These are phyloP conservation scores for Eucalyptus camaldulensis DNA, from an alignment of 345 rosid species.

Conservation along the genomic window DNA sequence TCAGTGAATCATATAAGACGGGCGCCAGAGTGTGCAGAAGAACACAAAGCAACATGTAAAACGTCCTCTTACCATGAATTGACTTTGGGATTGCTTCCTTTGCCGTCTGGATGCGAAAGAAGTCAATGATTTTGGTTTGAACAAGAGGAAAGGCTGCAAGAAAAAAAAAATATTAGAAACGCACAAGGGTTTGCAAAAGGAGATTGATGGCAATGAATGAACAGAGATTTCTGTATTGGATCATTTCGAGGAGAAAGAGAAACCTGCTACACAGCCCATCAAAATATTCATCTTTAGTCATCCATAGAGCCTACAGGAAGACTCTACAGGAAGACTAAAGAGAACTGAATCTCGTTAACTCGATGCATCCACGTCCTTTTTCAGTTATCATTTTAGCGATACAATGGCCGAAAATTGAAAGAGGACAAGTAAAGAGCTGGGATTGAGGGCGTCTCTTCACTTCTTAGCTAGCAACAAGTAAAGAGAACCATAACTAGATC, in stretches of 20 bases:
- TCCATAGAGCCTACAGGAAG: not conserved
- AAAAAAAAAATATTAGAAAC: not conserved
- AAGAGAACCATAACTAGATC: not conserved
- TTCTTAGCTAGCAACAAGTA: not conserved
- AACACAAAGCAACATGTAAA: not conserved
- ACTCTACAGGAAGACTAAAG: not conserved
- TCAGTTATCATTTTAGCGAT: not conserved
- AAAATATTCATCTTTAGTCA: not conserved
- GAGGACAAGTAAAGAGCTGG: not conserved
- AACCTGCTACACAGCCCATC: not conserved
- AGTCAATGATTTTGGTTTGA: constrained; percentile 79
- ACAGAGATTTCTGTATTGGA: not conserved
- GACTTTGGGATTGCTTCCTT: not conserved
- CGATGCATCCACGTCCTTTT: not conserved
- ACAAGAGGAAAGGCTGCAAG: constrained; percentile 59
- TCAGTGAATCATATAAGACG: not conserved
- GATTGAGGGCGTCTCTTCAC: not conserved
- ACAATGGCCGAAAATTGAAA: not conserved
- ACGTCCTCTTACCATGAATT: constrained; percentile 15
- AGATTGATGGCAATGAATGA: not conserved
- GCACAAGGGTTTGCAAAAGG: not conserved
- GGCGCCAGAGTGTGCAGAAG: not conserved
- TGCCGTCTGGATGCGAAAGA: constrained; percentile 62
- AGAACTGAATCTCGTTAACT: not conserved
- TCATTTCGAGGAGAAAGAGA: not conserved